Evolutionary conservation across 2,329 filamentous ascomycete genomes (phyloP), one percentile per base, ranked within the genome.

Genomic region (Colletotrichum tanaceti): DNA sequence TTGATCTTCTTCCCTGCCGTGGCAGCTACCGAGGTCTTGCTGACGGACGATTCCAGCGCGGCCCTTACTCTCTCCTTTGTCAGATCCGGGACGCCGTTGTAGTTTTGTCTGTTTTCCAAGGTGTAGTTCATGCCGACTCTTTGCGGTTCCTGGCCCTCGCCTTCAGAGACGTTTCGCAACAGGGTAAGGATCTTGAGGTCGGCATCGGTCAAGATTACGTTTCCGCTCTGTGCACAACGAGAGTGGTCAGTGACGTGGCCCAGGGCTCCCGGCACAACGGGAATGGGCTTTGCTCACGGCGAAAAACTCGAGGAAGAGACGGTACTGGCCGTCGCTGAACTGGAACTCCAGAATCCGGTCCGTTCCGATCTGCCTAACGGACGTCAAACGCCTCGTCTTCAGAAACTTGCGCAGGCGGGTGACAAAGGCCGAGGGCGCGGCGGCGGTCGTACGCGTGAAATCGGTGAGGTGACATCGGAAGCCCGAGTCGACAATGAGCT

Each of bases 391-490:
- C 70, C 95, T 86, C 11, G 94, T 97, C 79, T 95, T 96, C 60
- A 99, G 86, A 75, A 89, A 91, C 81, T 97, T 98, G 73, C 96
- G 90, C 66, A 99, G 83, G 66, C 93, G 89, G 55, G 90, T 87
- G 54, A 98, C 93, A 78, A 99, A 99, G 50, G 86, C 85, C 7
- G 94, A 97, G 2, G 96, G 96, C 0, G 91, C 89, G 20, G 92
- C 88, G 5, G 94, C 93, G 1, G 95, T 95, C 0, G 94, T 91
- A 72, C 96, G 92, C 35, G 92, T 89, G 82, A 97, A 99, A 74
- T 91, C 90, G 39, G 96, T 98, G 67, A 98, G 85, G 78, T 99
- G 96, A 79, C 93, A 97, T 77, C 96, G 93, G 80, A 99, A 99
- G 38, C 96, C 96, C 1, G 93, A 96, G 78, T 99, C 96, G 74